Evolutionary conservation across 2,329 filamentous ascomycete genomes (phyloP), one percentile per base, ranked within the genome.

Genomic region (Pseudogymnoascus sp.): DNA sequence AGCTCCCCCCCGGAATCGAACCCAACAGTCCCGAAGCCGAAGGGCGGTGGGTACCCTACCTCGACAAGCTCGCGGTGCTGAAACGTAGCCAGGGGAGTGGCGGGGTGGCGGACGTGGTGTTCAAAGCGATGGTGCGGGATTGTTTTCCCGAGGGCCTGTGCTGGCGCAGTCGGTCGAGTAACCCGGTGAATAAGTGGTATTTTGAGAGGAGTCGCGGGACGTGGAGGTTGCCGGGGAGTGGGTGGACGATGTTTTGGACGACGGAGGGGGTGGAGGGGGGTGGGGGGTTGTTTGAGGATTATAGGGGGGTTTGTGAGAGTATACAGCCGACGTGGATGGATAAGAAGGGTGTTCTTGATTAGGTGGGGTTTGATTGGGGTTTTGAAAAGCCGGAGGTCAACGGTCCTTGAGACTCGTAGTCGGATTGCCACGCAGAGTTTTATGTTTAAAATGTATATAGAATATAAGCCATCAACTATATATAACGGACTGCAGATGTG

Each of bases 171-270:
- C 81, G 95, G 61, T 89, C 88, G 71, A 86, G 93, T 73, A 97
- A 99, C 72, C 93, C 93, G 0, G 95, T 99, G 4, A 99, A 99
- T 73, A 97, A 97, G 74, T 99, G 95, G 95, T 99, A 99, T 75
- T 97, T 97, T 76, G 95, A 99, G 76, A 83, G 95, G 59, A 91
- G 90, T 2, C 79, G 84, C 59, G 95, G 95, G 0, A 93, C 87
- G 1, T 89, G 87, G 82, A 95, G 96, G 77, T 77, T 99, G 39
- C 81, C 83, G 0, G 86, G 84, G n/a, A 90, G 84, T 54, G 88
- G 93, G 69, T 99, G 95, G 95, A 91, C 92, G 3, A 97, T 97
- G 92, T 99, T 99, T 72, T 99, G 95, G 93, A 99, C 95, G 1
- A 95, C 89, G 1, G 81, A 84, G 0, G 83, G 85, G 57, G 79